Conservation (phyloP, 2,329 filamentous ascomycete species). For the Pestalotiopsis sp. region DNA sequence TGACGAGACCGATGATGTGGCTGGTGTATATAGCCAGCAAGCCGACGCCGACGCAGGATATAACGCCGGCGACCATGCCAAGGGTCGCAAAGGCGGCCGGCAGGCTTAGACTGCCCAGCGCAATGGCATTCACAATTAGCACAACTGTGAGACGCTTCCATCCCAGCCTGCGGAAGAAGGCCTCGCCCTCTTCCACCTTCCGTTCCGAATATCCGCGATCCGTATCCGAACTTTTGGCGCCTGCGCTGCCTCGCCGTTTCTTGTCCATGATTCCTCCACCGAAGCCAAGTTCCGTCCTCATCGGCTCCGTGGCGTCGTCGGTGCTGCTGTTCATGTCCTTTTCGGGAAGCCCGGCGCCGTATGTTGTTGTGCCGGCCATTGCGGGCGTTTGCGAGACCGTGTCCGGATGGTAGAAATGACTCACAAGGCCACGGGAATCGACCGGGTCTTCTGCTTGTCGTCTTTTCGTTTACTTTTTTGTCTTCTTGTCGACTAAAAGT, state of each 20-base stretch:
- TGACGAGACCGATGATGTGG: conserved; percentile 48
- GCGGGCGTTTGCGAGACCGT: background rate
- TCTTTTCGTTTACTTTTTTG: background rate
- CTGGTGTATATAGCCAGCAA: conserved; percentile 51
- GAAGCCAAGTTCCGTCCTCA: background rate
- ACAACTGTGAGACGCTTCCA: conserved; percentile 61
- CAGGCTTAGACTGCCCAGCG: conserved; percentile 54
- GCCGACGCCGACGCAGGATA: conserved; percentile 44
- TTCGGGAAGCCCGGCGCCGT: background rate
- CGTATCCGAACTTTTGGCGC: background rate
- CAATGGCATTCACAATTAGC: conserved; percentile 60
- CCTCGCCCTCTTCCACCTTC: conserved; percentile 37
- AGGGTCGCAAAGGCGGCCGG: conserved; percentile 56
- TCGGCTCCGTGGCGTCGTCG: background rate
- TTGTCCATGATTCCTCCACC: background rate
- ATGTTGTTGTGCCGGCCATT: background rate
- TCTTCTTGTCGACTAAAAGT: background rate
- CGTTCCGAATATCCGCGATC: background rate
- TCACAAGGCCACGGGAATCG: background rate
- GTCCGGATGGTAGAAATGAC: background rate
- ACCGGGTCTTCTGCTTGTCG: background rate
- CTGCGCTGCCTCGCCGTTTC: background rate
- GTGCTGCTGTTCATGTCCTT: background rate
- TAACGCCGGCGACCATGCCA: conserved; percentile 54
- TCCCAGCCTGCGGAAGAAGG: conserved; percentile 55